Conservation (phyloP, 192 early-diverging fungal species). For the Coemansia sp. region DNA sequence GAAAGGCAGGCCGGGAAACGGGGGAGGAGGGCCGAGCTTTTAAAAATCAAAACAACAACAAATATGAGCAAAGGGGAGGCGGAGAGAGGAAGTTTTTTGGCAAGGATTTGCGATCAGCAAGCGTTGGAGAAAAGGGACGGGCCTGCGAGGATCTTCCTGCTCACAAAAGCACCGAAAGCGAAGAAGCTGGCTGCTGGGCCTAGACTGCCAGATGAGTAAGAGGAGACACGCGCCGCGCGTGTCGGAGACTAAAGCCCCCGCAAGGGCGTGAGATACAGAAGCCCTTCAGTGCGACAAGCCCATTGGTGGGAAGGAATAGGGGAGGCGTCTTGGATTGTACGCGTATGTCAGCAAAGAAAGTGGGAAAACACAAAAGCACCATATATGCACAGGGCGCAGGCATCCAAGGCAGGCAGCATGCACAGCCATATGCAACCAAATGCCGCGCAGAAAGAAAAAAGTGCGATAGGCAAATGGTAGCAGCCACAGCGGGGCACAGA, state of each 20-base stretch:
- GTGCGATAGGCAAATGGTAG: not conserved
- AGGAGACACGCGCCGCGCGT: constrained; percentile 4
- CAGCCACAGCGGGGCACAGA: not conserved
- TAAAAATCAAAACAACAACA: constrained; percentile 29
- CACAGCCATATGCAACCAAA: constrained; percentile 1
- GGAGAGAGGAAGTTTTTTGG: constrained; percentile 14
- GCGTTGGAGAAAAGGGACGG: constrained; percentile 1
- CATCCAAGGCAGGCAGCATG: constrained; percentile 10
- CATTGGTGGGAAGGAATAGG: not conserved
- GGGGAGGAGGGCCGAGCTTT: constrained; percentile 6
- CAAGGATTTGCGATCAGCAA: constrained; percentile 38
- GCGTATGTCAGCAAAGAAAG: constrained; percentile 1
- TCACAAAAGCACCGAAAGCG: not conserved
- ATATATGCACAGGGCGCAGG: constrained; percentile 15
- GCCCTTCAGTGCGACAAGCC: not conserved
- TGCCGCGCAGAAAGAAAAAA: not conserved
- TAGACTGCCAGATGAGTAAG: not conserved
- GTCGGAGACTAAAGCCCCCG: constrained; percentile 11
- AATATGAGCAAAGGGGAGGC: constrained; percentile 16
- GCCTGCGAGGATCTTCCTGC: not conserved
- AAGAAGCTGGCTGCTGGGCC: not conserved
- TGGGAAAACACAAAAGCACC: constrained; percentile 5
- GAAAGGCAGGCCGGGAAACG: constrained; percentile 1
- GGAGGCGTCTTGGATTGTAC: not conserved
- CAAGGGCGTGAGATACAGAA: not conserved